phyloP scores from a whole-genome alignment of 805 yeast species.

The Candida boidinii region DNA sequence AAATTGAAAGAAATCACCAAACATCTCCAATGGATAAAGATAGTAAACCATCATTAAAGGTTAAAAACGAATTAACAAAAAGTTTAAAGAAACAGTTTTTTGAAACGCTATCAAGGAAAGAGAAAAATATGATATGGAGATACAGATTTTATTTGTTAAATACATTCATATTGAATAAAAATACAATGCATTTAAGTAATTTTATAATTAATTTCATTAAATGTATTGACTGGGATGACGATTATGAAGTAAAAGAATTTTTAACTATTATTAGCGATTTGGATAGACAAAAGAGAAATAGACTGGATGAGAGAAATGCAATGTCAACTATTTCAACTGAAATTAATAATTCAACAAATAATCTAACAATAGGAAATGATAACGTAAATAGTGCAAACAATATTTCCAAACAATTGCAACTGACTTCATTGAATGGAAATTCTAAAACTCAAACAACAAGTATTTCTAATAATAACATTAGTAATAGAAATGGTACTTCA shows the following conservation, averaged over 20 bases:
- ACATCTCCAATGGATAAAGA: slow-evolving; percentile 73
- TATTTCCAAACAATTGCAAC: too few relatives aligned
- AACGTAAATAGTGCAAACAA: too few relatives aligned
- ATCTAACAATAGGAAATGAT: slow-evolving; percentile 2
- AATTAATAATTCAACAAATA: slow-evolving; percentile 5
- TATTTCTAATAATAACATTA: slow-evolving; percentile 14
- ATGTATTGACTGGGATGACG: slow-evolving; percentile 83
- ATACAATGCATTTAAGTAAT: slow-evolving; percentile 26
- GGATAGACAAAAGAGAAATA: slow-evolving; percentile 7
- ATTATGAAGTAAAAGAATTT: slow-evolving; percentile 71
- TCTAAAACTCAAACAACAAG: neutral
- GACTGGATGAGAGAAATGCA: neutral
- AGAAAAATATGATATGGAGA: slow-evolving; percentile 84
- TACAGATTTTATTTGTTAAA: slow-evolving; percentile 75
- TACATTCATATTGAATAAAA: slow-evolving; percentile 29
- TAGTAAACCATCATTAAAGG: slow-evolving; percentile 78
- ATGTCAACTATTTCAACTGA: neutral
- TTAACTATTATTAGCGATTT: slow-evolving; percentile 31
- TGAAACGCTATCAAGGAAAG: slow-evolving; percentile 70
- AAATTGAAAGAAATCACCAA: slow-evolving; percentile 76
- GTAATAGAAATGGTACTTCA: too few relatives aligned
- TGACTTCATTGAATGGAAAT: too few relatives aligned
- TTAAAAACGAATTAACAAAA: slow-evolving; percentile 61
- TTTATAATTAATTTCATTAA: slow-evolving; percentile 60
- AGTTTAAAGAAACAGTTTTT: slow-evolving; percentile 78